Conservation (phyloP, 768 basidiomycete genomes). For the Lyophyllum decastes region DNA sequence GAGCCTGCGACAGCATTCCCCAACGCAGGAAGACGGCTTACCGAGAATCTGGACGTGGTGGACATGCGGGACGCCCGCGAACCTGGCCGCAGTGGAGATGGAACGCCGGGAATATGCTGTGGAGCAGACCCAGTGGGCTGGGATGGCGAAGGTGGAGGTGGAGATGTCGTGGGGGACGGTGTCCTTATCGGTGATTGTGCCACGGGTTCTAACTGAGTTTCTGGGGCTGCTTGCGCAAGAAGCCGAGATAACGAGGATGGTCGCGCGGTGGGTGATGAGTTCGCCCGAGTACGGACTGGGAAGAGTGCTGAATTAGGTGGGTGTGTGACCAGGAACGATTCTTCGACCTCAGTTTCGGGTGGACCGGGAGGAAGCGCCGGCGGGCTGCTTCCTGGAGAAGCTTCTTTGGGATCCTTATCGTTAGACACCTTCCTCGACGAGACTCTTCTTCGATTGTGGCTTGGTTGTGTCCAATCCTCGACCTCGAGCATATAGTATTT, state of each 20-base stretch:
- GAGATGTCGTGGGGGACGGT: slow-evolving; percentile 33
- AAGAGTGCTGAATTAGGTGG: slow-evolving; percentile 72
- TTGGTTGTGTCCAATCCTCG: slow-evolving; percentile 88
- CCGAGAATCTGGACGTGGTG: slow-evolving; percentile 68
- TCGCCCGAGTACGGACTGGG: slow-evolving; percentile 60
- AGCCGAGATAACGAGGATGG: slow-evolving; percentile 81
- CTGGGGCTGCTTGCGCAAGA: slow-evolving; percentile 69
- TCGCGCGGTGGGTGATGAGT: slow-evolving; percentile 68
- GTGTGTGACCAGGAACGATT: slow-evolving; percentile 65
- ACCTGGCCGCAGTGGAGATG: slow-evolving; percentile 68
- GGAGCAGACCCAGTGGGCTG: slow-evolving; percentile 35
- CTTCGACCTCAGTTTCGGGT: slow-evolving; percentile 72
- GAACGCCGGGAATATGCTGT: slow-evolving; percentile 34
- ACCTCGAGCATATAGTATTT: slow-evolving; percentile 95
- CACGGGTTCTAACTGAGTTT: slow-evolving; percentile 29
- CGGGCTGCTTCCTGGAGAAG: slow-evolving; percentile 31
- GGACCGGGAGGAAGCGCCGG: slow-evolving; percentile 59
- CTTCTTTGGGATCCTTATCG: slow-evolving; percentile 40
- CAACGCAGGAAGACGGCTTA: slow-evolving; percentile 60
- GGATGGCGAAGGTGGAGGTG: slow-evolving; percentile 38
- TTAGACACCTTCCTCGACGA: slow-evolving; percentile 51
- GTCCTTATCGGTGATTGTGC: slow-evolving; percentile 28
- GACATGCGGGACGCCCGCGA: slow-evolving; percentile 75
- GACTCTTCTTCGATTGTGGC: slow-evolving; percentile 59
- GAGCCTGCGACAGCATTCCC: slow-evolving; percentile 46